These are phyloP conservation scores for Corymbia calophylla DNA, from an alignment of 441 rosid genomes.

Conservation along the genomic window DNA sequence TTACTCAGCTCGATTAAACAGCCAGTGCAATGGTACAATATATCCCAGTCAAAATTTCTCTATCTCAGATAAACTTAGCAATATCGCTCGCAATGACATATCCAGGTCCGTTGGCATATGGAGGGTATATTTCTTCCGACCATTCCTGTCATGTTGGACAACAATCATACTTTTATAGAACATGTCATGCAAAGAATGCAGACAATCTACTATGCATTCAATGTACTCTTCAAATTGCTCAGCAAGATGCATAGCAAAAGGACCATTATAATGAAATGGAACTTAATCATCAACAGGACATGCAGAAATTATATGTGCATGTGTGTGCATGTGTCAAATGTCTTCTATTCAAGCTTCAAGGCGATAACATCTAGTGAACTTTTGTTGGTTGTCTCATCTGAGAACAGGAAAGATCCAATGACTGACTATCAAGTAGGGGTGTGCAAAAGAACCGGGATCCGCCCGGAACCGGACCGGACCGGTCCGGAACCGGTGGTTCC, in stretches of 20 bases:
- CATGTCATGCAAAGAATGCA: background rate
- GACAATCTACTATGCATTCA: background rate
- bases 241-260: background rate
- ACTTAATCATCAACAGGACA: background rate
- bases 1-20: background rate
- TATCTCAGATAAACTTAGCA: conserved; percentile 36
- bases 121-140: conserved; percentile 88
- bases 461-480: no score
- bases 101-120: conserved; percentile 94
- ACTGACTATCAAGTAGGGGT: background rate
- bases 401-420: background rate
- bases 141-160: conserved; percentile 66
- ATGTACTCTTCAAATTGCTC: background rate
- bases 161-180: background rate
- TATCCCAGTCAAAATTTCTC: background rate
- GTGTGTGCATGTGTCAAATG: background rate
- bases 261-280: background rate
- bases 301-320: background rate
- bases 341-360: background rate
- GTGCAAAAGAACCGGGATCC: no score
- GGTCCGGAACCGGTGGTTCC: no score
- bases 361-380: background rate
- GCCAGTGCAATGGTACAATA: background rate
- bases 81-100: conserved; percentile 74
- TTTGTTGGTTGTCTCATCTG: background rate